Base-by-base conservation (phyloP, 768 basidiomycete genomes). In the Tulasnella sp. region DNA sequence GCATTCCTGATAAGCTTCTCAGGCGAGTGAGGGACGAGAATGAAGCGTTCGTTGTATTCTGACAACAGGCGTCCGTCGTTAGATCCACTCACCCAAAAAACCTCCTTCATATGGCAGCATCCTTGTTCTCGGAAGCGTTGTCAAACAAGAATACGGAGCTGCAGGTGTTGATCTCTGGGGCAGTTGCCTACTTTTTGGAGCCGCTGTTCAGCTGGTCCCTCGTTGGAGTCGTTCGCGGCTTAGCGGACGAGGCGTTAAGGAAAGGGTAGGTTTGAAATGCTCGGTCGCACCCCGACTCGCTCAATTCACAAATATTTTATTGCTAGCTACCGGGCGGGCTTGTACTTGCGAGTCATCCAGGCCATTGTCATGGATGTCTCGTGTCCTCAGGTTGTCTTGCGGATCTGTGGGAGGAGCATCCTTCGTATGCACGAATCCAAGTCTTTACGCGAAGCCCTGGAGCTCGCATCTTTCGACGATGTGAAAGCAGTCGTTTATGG, bases 171-270 rank as follows among this genome's bases (percentile, higher is more conserved):
- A 70, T 71, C 37, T 52, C 67, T 9, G 73, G 73, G n/a, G 77
- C 78, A 25, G 58, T 74, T 34, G 42, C 77, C 22, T 78, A 72
- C 67, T 78, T 78, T 42, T 45, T 77, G 2, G 71, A 64, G 31
- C 54, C 69, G 8, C 17, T 78, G 17, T 67, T 78, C 19, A 78
- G 67, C 25, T 78, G 78, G 78, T 78, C 78, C 8, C 77, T 78
- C 15, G 64, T 67, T 58, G 77, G 69, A 25, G 71, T 78, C 19
- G 31, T 78, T 38, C 45, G 64, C 14, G 78, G 77, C 14, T 34
- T 78, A 12, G 73, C 71, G n/a, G 69, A 71, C 12, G 70, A 77
- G 9, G 40, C 69, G 1, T 22, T 72, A 9, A 45, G 77, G 49
- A 36, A 77, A 77, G 78, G 78, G 78, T 77, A 36, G n/a, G 78